A percentile compares a stretch with the other conserved stretches of the same genome.
Conservation (phyloP, 2,329 filamentous ascomycete species). For the Ploettnerulaceae sp. region DNA sequence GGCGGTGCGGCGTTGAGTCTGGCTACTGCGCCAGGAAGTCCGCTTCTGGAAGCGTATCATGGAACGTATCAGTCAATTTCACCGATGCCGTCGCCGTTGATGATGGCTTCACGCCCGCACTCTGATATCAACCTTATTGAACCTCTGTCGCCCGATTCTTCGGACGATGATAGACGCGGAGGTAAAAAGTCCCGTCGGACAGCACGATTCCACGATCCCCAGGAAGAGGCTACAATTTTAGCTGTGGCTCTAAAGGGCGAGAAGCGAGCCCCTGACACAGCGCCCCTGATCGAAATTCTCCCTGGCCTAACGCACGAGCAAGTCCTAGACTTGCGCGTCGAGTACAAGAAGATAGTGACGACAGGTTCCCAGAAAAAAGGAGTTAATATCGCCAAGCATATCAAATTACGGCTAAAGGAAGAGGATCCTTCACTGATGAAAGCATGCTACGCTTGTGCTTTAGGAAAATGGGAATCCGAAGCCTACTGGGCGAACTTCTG, state of each 20-base stretch:
- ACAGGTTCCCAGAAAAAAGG: conserved; percentile 67
- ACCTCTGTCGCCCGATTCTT: conserved; percentile 48
- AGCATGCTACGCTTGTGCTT: conserved; percentile 81
- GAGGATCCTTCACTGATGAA: conserved; percentile 77
- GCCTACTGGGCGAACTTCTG: conserved; percentile 98
- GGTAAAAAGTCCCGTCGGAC: conserved; percentile 43
- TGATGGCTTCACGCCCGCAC: conserved; percentile 44
- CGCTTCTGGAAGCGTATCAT: conserved; percentile 84
- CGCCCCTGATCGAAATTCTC: conserved; percentile 74
- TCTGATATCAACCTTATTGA: conserved; percentile 45
- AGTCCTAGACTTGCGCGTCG: conserved; percentile 74
- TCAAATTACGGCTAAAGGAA: conserved; percentile 70
- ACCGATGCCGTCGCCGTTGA: conserved; percentile 82
- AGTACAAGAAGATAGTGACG: conserved; percentile 90
- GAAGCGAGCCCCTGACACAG: conserved; percentile 57
- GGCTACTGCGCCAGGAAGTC: conserved; percentile 66
- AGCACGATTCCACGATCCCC: conserved; percentile 78
- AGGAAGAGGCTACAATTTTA: conserved; percentile 70
- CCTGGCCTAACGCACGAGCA: conserved; percentile 83
- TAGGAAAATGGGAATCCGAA: conserved; percentile 88
- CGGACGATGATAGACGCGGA: conserved; percentile 45
- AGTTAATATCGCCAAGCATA: conserved; percentile 81
- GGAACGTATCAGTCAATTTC: conserved; percentile 93
- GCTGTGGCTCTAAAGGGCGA: conserved; percentile 63
- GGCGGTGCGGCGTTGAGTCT: conserved; percentile 37